phyloP scores from a whole-genome alignment of 345 rosid species.

The Linum trigynum region DNA sequence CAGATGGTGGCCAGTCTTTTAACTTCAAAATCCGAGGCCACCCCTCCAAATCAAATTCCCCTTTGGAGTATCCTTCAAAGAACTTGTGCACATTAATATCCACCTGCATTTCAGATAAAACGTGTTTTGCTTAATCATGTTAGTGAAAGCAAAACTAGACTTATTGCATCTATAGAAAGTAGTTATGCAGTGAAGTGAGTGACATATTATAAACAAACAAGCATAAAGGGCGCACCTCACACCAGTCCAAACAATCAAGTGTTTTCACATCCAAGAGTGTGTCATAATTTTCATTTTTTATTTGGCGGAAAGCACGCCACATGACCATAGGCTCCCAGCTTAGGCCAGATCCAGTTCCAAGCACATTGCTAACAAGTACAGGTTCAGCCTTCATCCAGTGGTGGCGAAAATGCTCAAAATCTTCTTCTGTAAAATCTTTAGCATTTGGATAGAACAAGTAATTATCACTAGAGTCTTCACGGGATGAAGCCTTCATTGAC shows the following conservation, averaged over 20 bases:
- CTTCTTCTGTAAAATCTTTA: conserved; percentile 24
- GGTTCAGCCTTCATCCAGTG: conserved; percentile 84
- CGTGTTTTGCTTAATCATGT: too few relatives aligned
- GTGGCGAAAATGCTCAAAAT: conserved; percentile 55
- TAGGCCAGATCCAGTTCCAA: conserved; percentile 49
- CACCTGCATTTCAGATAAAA: conserved; percentile 3
- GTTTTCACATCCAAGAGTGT: conserved; percentile 36
- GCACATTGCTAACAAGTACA: conserved; percentile 48
- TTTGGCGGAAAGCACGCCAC: conserved; percentile 64
- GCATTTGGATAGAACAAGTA: conserved; percentile 54
- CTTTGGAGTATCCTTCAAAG: conserved; percentile 4
- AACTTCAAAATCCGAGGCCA: conserved; percentile 12
- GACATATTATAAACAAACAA: not conserved
- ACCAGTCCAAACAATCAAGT: conserved; percentile 55
- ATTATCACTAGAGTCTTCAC: conserved; percentile 43
- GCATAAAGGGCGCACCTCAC: conserved; percentile 25
- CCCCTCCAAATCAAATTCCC: not conserved
- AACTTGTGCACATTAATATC: conserved; percentile 8
- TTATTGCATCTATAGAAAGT: too few relatives aligned
- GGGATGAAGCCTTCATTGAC: conserved; percentile 46
- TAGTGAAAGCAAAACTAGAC: too few relatives aligned
- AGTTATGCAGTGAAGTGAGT: not conserved
- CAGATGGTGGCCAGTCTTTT: conserved; percentile 10
- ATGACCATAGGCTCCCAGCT: conserved; percentile 88
- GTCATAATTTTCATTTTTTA: conserved; percentile 24